Conservation (phyloP, 306 rosid species). For the Cicer arietinum region DNA sequence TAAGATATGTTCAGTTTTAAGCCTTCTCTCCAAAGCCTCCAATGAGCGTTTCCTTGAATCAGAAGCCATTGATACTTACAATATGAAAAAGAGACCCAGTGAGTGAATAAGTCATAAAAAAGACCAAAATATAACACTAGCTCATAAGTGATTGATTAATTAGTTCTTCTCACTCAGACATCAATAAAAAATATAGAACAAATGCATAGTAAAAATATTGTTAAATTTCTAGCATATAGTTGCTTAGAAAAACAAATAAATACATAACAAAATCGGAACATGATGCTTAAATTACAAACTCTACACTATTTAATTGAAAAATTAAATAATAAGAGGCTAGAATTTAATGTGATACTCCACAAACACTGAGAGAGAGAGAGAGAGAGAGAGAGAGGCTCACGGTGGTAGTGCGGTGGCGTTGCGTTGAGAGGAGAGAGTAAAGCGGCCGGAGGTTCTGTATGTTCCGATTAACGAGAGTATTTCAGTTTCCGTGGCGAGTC, state of each 20-base stretch:
- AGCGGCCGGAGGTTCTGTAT: too few species aligned
- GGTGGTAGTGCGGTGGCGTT: too few species aligned
- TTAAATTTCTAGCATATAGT: background rate
- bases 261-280: too few species aligned
- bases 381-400: too few species aligned
- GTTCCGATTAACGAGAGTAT: too few species aligned
- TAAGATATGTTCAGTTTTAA: conserved; percentile 36
- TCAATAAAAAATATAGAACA: background rate
- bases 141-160: background rate
- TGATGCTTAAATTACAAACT: too few species aligned
- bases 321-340: too few species aligned
- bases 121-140: background rate
- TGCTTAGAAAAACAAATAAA: background rate
- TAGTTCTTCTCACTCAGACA: background rate
- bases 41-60: conserved; percentile 70
- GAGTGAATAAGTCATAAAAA: background rate
- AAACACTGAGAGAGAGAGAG: too few species aligned
- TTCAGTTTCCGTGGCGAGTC: too few species aligned
- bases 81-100: background rate
- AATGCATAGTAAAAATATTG: background rate
- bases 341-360: too few species aligned
- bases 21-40: conserved; percentile 82
- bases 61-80: conserved; percentile 58
- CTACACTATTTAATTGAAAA: too few species aligned
- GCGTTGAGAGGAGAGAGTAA: too few species aligned